Evolutionary conservation across 805 yeast genomes (phyloP).

Genomic region (Lachancea sp.): DNA sequence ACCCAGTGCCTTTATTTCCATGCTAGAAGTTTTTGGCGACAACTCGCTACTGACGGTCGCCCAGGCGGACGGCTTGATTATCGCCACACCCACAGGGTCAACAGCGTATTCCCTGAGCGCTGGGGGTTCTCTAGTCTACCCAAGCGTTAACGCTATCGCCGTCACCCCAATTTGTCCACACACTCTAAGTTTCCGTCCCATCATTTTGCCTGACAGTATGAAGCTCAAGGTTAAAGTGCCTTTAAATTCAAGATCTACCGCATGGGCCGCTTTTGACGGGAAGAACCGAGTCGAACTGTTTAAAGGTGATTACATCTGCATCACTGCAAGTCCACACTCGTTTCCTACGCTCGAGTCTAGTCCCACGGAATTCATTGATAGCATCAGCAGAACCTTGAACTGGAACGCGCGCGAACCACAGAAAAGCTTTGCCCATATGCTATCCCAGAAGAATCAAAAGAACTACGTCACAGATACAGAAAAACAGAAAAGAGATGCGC

Average conservation of each 20-base stretch:
- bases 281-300: constrained; percentile 73
- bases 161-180: constrained; percentile 97
- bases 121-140: constrained; percentile 92
- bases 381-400: constrained; percentile 77
- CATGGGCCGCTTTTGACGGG: constrained; percentile 97
- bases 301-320: constrained; percentile 79
- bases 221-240: constrained; percentile 77
- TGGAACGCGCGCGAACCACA: constrained; percentile 93
- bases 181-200: constrained; percentile 87
- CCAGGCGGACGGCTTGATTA: constrained; percentile 88
- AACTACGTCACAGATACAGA: constrained; percentile 32
- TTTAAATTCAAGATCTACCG: constrained; percentile 72
- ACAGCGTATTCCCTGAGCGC: constrained; percentile 94
- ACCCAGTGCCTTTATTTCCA: constrained; percentile 86
- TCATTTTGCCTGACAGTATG: constrained; percentile 91
- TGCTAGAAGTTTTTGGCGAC: constrained; percentile 85
- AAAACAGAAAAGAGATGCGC: constrained; percentile 12
- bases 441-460: constrained; percentile 50
- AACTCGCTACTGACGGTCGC: constrained; percentile 79
- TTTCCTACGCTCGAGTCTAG: constrained; percentile 86
- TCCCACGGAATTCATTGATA: constrained; percentile 71
- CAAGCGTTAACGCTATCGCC: constrained; percentile 85
- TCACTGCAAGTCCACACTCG: constrained; percentile 82
- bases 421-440: constrained; percentile 62
- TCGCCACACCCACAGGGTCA: constrained; percentile 94